Percentiles rank a stretch among this genome's conserved stretches.
phyloP scores from a whole-genome alignment of 2,329 filamentous ascomycete genomes.

The Ceratocystis diversiconidia region DNA sequence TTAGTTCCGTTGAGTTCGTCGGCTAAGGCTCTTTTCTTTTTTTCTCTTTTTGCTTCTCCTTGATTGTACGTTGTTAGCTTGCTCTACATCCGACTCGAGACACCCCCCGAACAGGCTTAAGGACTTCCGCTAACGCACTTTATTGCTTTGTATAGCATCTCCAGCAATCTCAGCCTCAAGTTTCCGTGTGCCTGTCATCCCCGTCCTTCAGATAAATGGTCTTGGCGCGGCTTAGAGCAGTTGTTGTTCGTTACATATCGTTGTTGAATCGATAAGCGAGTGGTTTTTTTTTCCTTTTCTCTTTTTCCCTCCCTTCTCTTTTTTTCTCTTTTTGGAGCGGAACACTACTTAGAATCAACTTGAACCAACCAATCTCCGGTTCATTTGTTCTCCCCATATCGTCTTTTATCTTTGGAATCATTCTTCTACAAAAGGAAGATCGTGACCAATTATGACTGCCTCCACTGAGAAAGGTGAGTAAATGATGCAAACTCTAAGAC shows the following conservation, averaged over 20 bases:
- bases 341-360: constrained; percentile 2
- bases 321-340: constrained; percentile 1
- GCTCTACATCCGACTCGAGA: background rate
- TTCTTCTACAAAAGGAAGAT: background rate
- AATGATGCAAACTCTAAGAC: too few relatives aligned
- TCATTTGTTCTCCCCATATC: background rate
- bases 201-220: background rate
- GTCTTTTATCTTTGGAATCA: constrained; percentile 6
- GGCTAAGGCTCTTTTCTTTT: background rate
- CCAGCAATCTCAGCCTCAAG: background rate
- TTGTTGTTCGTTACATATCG: constrained; percentile 6
- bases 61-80: background rate
- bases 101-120: background rate
- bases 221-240: constrained; percentile 4
- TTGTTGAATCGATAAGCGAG: constrained; percentile 14
- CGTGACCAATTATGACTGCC: constrained; percentile 15
- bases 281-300: constrained; percentile 10
- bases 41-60: background rate
- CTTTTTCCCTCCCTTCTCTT: constrained; percentile 8
- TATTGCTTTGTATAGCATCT: background rate
- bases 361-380: constrained; percentile 1
- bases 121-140: background rate
- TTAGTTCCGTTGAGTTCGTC: constrained; percentile 1
- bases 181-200: background rate
- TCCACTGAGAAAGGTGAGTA: constrained; percentile 13